Evolutionary conservation across 164 flowering plant species (phyloP), one percentile per base, ranked within the genome.

Genomic region (Houttuynia cordata): DNA sequence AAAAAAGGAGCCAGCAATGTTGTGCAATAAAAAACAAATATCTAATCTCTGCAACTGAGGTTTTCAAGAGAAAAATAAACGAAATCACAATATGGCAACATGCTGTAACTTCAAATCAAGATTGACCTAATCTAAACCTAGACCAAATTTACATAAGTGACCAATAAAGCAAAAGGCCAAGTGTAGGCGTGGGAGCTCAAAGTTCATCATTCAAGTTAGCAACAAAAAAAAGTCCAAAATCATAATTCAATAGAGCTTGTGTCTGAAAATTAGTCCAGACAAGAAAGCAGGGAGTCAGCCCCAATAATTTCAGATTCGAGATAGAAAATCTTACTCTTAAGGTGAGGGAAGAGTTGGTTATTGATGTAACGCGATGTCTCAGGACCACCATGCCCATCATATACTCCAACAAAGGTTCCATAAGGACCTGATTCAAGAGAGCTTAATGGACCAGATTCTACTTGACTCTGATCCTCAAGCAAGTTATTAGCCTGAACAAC

Each of bases 351-450:
- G 62, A 87, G 79, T 70, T 83, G 77, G 61, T 80, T 73, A 60
- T 76, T 81, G 72, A 86, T 74, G 72, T 70, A 86, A 25, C 93
- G 83, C 0, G 93, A 72, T 0, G 94, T 80, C 82, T 86, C 90
- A 22, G 94, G 94, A 8, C 94, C 90, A 1, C 94, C 94, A 64
- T 86, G 94, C 56, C 94, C 94, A 65, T 87, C 94, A 62, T 87
- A 87, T 9, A 84, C 64, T 19, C 94, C 94, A n/a, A 84, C 74
- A 67, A 87, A 87, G 53, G 86, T 84, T 39, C 94, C 94, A 71
- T 52, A 76, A 15, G 90, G 90, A 0, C 94, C 90, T 1, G 81
- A 73, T 58, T 84, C 88, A 22, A 65, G 60, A 3, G 66, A 62
- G 64, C 94, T 79, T 68, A 87, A 64, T 60, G 79, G 60, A 1